Percentiles rank a stretch among this genome's conserved stretches.
These are phyloP conservation scores for Lippia alba DNA, from an alignment of 305 asterid genomes.

Conservation along the genomic window DNA sequence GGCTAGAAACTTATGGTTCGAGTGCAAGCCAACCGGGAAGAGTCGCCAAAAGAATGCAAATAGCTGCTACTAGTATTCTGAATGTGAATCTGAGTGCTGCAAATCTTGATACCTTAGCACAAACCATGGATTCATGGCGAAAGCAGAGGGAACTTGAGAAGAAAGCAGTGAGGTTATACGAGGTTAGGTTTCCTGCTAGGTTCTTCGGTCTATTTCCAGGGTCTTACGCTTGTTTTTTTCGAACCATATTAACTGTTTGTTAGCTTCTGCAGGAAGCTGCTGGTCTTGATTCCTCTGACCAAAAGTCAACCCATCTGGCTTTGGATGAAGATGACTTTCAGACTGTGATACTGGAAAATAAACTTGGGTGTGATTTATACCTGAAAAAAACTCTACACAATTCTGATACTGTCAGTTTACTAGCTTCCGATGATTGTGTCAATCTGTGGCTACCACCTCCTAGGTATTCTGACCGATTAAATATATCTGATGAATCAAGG, in stretches of 20 bases:
- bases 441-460: constrained; percentile 92
- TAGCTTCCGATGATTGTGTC: constrained; percentile 60
- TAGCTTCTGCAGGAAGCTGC: constrained; percentile 69
- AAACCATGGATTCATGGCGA: constrained; percentile 87
- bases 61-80: constrained; percentile 86
- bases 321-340: constrained; percentile 93
- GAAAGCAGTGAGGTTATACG: constrained; percentile 75
- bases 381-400: constrained; percentile 65
- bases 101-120: constrained; percentile 79
- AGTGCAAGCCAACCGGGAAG: constrained; percentile 60
- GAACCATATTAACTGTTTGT: constrained; percentile 32
- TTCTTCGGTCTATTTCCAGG: constrained; percentile 25
- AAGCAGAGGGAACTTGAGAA: constrained; percentile 92
- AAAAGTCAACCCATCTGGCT: constrained; percentile 65
- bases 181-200: constrained; percentile 49
- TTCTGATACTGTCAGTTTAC: constrained; percentile 55
- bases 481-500: constrained; percentile 85
- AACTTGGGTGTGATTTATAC: constrained; percentile 92
- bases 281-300: constrained; percentile 54
- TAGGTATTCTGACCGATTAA: constrained; percentile 90
- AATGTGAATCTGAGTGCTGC: constrained; percentile 91
- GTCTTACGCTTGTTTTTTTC: constrained; percentile 29
- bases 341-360: constrained; percentile 82
- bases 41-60: constrained; percentile 81
- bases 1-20: constrained; percentile 94